These are phyloP conservation scores for Keithomyces neogunnii DNA, from an alignment of 2,329 filamentous ascomycete species.

Conservation along the genomic window DNA sequence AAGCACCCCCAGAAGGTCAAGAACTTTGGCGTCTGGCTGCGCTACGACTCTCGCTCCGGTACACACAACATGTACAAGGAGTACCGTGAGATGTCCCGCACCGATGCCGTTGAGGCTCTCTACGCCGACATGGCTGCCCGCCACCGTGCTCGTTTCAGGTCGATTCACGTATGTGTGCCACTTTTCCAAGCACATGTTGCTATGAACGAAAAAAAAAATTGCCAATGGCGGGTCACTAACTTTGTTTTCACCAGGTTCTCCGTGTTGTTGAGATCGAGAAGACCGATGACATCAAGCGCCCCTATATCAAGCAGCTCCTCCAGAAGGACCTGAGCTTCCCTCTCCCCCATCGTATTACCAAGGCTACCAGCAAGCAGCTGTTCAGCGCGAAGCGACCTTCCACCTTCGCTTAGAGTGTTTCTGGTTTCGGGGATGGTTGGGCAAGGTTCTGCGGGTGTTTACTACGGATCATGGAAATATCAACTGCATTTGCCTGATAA, in stretches of 20 bases:
- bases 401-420: slow-evolving; percentile 86
- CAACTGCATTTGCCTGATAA: slow-evolving; percentile 48
- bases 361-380: slow-evolving; percentile 77
- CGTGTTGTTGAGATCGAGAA: slow-evolving; percentile 97
- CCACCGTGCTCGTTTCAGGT: slow-evolving; percentile 93
- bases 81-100: slow-evolving; percentile 98
- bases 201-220: not conserved
- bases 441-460: slow-evolving; percentile 51
- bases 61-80: slow-evolving; percentile 99
- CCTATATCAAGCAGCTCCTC: slow-evolving; percentile 98
- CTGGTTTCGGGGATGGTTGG: slow-evolving; percentile 41
- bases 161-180: slow-evolving; percentile 76
- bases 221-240: slow-evolving; percentile 3
- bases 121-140: slow-evolving; percentile 99
- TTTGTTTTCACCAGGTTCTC: slow-evolving; percentile 60
- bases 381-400: slow-evolving; percentile 89
- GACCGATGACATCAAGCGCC: slow-evolving; percentile 87
- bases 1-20: slow-evolving; percentile 99
- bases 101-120: slow-evolving; percentile 89
- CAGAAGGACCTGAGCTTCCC: slow-evolving; percentile 96
- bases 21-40: slow-evolving; percentile 99
- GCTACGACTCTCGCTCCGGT: slow-evolving; percentile 98
- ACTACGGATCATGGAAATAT: slow-evolving; percentile 53
- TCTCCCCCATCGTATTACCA: slow-evolving; percentile 90
- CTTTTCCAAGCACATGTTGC: not conserved